Conservation (phyloP, 2,329 filamentous ascomycete genomes). For the Diaporthe helianthi region DNA sequence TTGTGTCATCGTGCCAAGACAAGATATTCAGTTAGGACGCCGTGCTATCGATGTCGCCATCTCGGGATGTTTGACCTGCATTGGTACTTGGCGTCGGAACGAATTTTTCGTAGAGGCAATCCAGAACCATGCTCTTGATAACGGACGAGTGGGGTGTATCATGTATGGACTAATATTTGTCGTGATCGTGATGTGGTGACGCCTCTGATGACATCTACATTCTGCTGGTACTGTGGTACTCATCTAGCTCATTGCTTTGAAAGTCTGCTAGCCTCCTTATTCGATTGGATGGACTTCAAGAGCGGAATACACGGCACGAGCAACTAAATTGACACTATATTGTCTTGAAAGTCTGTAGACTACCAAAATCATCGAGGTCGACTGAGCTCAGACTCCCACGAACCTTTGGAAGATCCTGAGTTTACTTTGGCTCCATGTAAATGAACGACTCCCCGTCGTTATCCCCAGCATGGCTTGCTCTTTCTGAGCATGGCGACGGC, state of each 20-base stretch:
- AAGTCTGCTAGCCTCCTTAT: not conserved
- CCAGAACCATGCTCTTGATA: not conserved
- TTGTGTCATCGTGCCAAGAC: slow-evolving; percentile 26
- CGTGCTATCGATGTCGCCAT: slow-evolving; percentile 26
- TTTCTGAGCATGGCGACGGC: not conserved
- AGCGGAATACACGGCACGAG: not conserved
- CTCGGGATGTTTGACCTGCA: not conserved
- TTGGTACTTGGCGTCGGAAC: not conserved
- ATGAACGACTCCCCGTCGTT: not conserved
- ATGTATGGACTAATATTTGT: not conserved
- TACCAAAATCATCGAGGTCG: not conserved
- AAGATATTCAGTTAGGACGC: not conserved
- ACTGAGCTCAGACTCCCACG: not conserved
- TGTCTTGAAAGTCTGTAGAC: not conserved
- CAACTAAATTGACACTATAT: not conserved
- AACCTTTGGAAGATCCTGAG: too few species aligned
- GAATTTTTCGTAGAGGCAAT: not conserved
- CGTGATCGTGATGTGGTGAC: not conserved
- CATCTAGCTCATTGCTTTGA: not conserved
- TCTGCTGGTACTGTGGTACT: not conserved
- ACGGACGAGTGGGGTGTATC: not conserved
- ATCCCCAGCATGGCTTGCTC: not conserved
- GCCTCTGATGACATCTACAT: slow-evolving; percentile 1
- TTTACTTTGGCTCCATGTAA: not conserved
- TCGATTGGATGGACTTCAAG: too few species aligned